These are phyloP conservation scores for Fusarium nematophilum DNA, from an alignment of 2,329 filamentous ascomycete genomes.

Conservation along the genomic window DNA sequence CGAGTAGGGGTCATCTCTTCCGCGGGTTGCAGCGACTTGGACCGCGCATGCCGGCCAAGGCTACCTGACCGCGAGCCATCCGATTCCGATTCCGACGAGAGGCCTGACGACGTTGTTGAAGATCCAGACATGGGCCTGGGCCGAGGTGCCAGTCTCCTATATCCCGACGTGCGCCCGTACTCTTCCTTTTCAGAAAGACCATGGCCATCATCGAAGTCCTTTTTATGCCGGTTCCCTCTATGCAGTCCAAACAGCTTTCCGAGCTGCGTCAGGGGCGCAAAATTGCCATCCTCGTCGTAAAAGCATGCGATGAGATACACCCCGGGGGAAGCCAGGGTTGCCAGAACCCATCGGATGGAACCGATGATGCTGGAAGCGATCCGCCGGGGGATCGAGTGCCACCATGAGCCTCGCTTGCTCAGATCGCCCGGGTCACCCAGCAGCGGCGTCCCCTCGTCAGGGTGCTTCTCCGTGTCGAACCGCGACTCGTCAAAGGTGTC, in stretches of 20 bases:
- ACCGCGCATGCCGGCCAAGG: slow-evolving; percentile 65
- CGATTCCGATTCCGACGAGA: slow-evolving; percentile 78
- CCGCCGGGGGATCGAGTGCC: slow-evolving; percentile 72
- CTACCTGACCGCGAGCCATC: slow-evolving; percentile 56
- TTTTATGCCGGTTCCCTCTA: slow-evolving; percentile 58
- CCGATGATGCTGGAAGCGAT: slow-evolving; percentile 79
- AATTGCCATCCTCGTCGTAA: slow-evolving; percentile 81
- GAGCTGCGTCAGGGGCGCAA: slow-evolving; percentile 81
- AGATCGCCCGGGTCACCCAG: slow-evolving; percentile 50
- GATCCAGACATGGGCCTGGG: slow-evolving; percentile 47
- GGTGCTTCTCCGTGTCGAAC: slow-evolving; percentile 52
- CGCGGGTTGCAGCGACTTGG: slow-evolving; percentile 67
- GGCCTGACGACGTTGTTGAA: slow-evolving; percentile 69
- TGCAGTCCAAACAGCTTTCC: slow-evolving; percentile 69
- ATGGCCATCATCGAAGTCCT: slow-evolving; percentile 40
- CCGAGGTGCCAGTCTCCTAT: slow-evolving; percentile 44
- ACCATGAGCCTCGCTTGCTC: slow-evolving; percentile 56
- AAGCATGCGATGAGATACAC: slow-evolving; percentile 86
- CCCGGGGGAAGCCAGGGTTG: slow-evolving; percentile 81
- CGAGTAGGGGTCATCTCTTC: slow-evolving; percentile 75
- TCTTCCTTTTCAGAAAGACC: slow-evolving; percentile 42
- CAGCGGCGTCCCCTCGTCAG: slow-evolving; percentile 76
- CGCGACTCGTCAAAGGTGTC: slow-evolving; percentile 50
- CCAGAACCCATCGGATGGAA: slow-evolving; percentile 81
- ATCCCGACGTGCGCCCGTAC: slow-evolving; percentile 44